Percentiles rank a stretch among this genome's conserved stretches.
Conservation (phyloP, 768 basidiomycete genomes). For the Polyporus arcularius region DNA sequence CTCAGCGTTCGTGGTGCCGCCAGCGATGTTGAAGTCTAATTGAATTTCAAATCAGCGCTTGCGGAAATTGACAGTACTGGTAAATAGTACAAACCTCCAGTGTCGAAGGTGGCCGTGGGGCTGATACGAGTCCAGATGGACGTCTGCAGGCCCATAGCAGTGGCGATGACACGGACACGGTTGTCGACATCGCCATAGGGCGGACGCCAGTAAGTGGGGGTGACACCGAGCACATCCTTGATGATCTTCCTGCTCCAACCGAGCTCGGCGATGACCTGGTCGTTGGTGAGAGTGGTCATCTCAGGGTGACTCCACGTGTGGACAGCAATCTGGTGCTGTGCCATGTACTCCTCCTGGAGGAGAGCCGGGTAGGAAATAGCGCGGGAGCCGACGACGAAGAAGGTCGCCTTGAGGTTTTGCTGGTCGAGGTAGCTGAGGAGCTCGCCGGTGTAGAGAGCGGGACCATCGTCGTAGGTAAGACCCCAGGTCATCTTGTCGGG, state of each 20-base stretch:
- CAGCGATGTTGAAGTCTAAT: constrained; percentile 79
- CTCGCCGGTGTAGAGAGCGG: constrained; percentile 73
- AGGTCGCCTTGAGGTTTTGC: constrained; percentile 72
- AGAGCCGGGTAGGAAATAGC: constrained; percentile 68
- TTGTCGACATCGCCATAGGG: constrained; percentile 84
- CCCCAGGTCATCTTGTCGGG: constrained; percentile 64
- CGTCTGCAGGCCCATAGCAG: constrained; percentile 80
- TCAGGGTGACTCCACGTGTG: constrained; percentile 74
- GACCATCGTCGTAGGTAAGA: constrained; percentile 76
- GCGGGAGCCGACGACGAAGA: constrained; percentile 87
- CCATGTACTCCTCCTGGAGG: constrained; percentile 75
- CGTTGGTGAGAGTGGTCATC: constrained; percentile 75
- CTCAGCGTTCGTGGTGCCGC: constrained; percentile 55
- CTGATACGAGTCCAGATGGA: constrained; percentile 84
- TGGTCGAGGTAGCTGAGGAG: constrained; percentile 71
- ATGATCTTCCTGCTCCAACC: constrained; percentile 88
- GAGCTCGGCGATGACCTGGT: constrained; percentile 83
- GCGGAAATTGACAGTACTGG: not conserved
- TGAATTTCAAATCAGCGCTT: constrained; percentile 4
- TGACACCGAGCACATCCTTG: constrained; percentile 76
- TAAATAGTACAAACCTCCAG: constrained; percentile 45
- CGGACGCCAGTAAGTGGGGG: constrained; percentile 79
- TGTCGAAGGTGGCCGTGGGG: constrained; percentile 66
- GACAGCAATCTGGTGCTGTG: constrained; percentile 74
- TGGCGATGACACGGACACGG: constrained; percentile 81